phyloP scores from a whole-genome alignment of 495 filamentous ascomycete genomes.

The Venustampulla echinocandica region DNA sequence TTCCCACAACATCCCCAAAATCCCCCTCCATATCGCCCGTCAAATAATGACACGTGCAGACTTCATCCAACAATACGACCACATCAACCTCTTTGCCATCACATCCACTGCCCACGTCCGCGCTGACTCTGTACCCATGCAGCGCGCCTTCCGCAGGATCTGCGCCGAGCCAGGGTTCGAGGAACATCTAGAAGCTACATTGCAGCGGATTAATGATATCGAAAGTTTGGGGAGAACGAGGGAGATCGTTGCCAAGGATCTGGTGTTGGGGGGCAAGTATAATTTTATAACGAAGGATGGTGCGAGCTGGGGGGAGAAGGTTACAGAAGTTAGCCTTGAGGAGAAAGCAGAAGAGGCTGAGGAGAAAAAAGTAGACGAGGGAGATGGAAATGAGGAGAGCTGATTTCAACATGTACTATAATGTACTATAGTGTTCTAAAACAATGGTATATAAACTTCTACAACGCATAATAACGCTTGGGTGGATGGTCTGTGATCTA shows the following conservation, averaged over 20 bases:
- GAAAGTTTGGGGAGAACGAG: conserved; percentile 87
- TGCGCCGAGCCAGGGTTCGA: conserved; percentile 66
- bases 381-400: background rate
- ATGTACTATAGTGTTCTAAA: too few relatives aligned
- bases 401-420: conserved; percentile 4
- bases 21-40: conserved; percentile 75
- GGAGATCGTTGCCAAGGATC: conserved; percentile 80
- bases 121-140: conserved; percentile 94
- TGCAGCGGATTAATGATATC: conserved; percentile 78
- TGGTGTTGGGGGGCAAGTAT: conserved; percentile 70
- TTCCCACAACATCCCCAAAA: conserved; percentile 74
- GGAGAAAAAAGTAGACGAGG: background rate
- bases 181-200: conserved; percentile 69
- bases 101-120: conserved; percentile 80
- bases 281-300: conserved; percentile 36
- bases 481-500: too few relatives aligned
- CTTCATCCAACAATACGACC: conserved; percentile 87
- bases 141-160: conserved; percentile 78
- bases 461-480: too few relatives aligned
- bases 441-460: too few relatives aligned
- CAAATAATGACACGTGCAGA: conserved; percentile 92
- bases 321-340: conserved; percentile 12
- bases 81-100: conserved; percentile 92
- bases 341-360: conserved; percentile 5
- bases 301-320: conserved; percentile 8